Evolutionary conservation across 192 early-diverging fungal species (phyloP).

Genomic region (Phlyctochytrium planicorne): DNA sequence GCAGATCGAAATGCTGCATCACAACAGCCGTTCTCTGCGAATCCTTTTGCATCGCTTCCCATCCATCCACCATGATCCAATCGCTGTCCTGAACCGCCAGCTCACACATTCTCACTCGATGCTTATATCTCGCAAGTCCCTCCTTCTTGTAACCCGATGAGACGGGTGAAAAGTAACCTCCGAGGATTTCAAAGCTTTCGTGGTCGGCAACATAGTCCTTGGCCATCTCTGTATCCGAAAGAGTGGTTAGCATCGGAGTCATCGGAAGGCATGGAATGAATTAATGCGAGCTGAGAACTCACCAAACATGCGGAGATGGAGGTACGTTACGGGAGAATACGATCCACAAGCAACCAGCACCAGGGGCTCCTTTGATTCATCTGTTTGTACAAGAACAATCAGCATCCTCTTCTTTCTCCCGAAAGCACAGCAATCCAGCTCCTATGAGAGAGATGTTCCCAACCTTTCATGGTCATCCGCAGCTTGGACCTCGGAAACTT

Average conservation of each 20-base stretch:
- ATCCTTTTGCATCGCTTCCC: conserved; percentile 79
- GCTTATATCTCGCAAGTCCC: conserved; percentile 80
- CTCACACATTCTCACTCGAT: conserved; percentile 93
- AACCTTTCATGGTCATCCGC: too few relatives aligned
- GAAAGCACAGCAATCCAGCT: too few relatives aligned
- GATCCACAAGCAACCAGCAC: conserved; percentile 96
- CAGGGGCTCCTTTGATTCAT: conserved; percentile 65
- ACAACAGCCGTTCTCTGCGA: conserved; percentile 88
- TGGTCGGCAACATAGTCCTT: conserved; percentile 79
- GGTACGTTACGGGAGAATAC: conserved; percentile 94
- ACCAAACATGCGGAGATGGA: conserved; percentile 99
- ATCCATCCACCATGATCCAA: conserved; percentile 97
- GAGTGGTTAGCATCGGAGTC: neutral
- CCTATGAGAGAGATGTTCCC: too few relatives aligned
- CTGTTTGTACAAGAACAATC: too few relatives aligned
- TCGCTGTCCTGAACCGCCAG: conserved; percentile 74
- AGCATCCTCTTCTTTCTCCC: too few relatives aligned
- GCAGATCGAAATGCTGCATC: conserved; percentile 85
- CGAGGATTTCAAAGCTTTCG: conserved; percentile 80
- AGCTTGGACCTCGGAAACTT: too few relatives aligned
- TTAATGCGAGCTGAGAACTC: conserved; percentile 7
- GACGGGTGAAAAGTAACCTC: conserved; percentile 97
- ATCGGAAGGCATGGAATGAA: neutral
- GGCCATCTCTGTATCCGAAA: conserved; percentile 87
- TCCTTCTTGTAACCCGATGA: conserved; percentile 91